Conservation (phyloP, 78 protist species). For the Dictyostelium firmibasis region DNA sequence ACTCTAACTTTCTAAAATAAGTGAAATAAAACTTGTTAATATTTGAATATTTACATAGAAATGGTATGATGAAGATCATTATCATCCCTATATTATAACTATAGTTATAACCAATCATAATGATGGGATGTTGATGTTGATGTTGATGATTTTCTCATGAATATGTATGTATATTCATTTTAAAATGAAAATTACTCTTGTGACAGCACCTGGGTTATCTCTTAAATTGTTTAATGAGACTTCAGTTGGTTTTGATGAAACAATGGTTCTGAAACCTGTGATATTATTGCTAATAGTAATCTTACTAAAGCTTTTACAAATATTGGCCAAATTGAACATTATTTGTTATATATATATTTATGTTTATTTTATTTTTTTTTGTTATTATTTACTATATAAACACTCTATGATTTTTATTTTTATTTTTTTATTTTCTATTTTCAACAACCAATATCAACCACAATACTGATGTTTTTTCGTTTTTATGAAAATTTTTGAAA, state of each 20-base stretch:
- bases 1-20: slow-evolving; percentile 59
- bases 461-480: neutral
- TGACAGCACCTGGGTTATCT: slow-evolving; percentile 78
- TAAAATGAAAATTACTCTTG: neutral
- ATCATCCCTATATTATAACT: no score
- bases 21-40: neutral
- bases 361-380: neutral
- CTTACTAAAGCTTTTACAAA: neutral
- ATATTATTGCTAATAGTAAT: neutral
- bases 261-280: slow-evolving; percentile 18
- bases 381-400: no score
- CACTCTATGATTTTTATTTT: neutral
- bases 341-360: neutral
- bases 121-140: neutral
- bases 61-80: neutral
- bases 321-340: neutral
- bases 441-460: neutral
- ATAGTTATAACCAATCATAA: no score
- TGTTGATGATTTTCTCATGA: neutral
- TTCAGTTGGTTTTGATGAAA: slow-evolving; percentile 7
- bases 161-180: neutral
- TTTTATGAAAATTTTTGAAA: neutral
- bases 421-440: no score
- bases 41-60: no score
- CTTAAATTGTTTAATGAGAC: slow-evolving; percentile 58